Conservation (phyloP, 352 stramenopile species). For the Phytophthora chlamydospora region DNA sequence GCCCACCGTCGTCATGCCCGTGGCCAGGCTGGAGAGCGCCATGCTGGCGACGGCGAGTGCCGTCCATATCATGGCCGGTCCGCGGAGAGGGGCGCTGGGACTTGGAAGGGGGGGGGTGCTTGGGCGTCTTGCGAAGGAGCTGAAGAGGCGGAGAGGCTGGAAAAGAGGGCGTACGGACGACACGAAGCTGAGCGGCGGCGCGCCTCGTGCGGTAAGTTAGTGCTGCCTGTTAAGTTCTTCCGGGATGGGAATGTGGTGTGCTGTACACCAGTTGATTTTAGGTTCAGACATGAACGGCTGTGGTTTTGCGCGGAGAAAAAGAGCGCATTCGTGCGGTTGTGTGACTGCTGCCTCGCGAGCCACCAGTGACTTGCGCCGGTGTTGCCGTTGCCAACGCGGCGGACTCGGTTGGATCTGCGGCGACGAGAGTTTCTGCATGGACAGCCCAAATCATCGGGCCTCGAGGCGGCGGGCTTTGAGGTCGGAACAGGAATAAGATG, state of each 20-base stretch:
- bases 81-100: conserved; percentile 17
- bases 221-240: conserved; percentile 13
- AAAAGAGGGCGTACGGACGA: neutral
- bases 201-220: conserved; percentile 18
- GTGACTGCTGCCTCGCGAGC: conserved; percentile 11
- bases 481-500: conserved; percentile 1
- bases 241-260: conserved; percentile 13
- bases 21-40: conserved; percentile 43
- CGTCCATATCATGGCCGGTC: conserved; percentile 43
- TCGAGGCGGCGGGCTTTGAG: too few relatives aligned
- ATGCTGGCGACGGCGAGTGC: conserved; percentile 38
- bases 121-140: neutral
- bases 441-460: conserved; percentile 17
- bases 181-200: conserved; percentile 2
- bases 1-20: conserved; percentile 47
- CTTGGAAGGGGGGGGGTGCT: conserved; percentile 15
- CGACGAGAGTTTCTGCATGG: conserved; percentile 3
- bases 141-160: neutral
- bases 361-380: conserved; percentile 1
- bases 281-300: conserved; percentile 13
- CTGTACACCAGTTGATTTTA: conserved; percentile 7
- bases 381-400: neutral
- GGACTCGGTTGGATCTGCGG: neutral
- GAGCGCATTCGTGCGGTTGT: conserved; percentile 9
- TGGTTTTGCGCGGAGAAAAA: neutral